These are phyloP conservation scores for Mycena leptocephala DNA, from an alignment of 768 basidiomycete species.

Conservation along the genomic window DNA sequence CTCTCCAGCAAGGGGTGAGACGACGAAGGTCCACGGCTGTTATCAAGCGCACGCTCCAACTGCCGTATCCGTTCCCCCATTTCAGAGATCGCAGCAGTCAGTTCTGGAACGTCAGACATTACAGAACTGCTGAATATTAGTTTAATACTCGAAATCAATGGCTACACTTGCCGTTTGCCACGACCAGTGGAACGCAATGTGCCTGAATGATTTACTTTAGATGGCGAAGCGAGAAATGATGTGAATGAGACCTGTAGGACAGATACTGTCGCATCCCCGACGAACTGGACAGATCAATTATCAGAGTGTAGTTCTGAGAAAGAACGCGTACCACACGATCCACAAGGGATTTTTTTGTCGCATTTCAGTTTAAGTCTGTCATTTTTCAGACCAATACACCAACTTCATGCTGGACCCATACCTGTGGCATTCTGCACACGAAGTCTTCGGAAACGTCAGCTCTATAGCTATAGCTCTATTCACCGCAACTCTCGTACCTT, in stretches of 20 bases:
- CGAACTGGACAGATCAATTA: constrained; percentile 16
- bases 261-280: constrained; percentile 54
- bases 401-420: neutral
- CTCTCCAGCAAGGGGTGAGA: constrained; percentile 11
- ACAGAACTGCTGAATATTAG: constrained; percentile 47
- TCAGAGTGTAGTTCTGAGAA: neutral
- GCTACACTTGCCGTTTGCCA: constrained; percentile 41
- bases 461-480: neutral
- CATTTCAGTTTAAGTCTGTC: constrained; percentile 56
- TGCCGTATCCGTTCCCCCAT: constrained; percentile 61
- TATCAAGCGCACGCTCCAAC: constrained; percentile 59
- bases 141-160: neutral
- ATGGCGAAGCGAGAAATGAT: constrained; percentile 15
- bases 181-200: constrained; percentile 51
- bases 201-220: constrained; percentile 36
- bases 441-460: constrained; percentile 5
- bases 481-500: neutral
- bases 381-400: neutral
- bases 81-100: constrained; percentile 53
- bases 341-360: constrained; percentile 51
- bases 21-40: neutral
- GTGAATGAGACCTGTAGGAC: constrained; percentile 37
- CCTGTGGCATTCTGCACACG: constrained; percentile 33
- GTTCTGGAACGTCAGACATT: constrained; percentile 55
- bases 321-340: constrained; percentile 18